Percentiles rank a stretch among this genome's conserved stretches.
Conservation (phyloP, 148 eudicot genomes). For the Rhododendron vialii region DNA sequence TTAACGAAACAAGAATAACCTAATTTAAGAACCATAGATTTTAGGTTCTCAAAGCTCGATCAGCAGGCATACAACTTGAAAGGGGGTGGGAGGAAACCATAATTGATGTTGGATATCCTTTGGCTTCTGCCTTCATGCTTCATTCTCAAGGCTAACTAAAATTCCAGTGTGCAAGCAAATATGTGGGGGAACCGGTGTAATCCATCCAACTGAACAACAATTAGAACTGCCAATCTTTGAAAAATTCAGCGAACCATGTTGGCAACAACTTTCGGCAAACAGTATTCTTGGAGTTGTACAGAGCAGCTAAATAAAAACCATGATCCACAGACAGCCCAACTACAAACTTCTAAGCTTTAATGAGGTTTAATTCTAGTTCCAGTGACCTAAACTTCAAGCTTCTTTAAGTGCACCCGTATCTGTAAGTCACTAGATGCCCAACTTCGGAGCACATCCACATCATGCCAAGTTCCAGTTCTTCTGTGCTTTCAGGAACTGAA, state of each 20-base stretch:
- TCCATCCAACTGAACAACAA: not conserved
- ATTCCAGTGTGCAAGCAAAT: not conserved
- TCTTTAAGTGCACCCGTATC: no score
- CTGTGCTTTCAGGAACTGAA: not conserved
- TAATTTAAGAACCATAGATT: not conserved
- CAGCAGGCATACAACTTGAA: not conserved
- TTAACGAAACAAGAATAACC: not conserved
- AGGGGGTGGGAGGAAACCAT: not conserved
- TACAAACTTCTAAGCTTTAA: not conserved
- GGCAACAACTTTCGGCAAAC: not conserved
- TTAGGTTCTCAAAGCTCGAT: not conserved
- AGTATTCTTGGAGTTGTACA: not conserved
- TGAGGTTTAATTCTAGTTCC: not conserved
- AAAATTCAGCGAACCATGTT: not conserved
- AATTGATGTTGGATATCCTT: not conserved
- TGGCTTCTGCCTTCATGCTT: not conserved
- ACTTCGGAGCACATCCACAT: not conserved
- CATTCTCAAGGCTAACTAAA: not conserved
- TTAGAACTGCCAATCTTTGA: not conserved
- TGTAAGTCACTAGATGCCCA: not conserved
- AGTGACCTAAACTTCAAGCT: not conserved
- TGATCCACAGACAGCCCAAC: not conserved
- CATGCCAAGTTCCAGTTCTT: not conserved
- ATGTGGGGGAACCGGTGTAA: not conserved
- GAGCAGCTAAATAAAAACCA: not conserved